Percentiles rank a stretch among this genome's conserved stretches.
These are phyloP conservation scores for Saraca asoca DNA, from an alignment of 331 rosid genomes.

Conservation along the genomic window DNA sequence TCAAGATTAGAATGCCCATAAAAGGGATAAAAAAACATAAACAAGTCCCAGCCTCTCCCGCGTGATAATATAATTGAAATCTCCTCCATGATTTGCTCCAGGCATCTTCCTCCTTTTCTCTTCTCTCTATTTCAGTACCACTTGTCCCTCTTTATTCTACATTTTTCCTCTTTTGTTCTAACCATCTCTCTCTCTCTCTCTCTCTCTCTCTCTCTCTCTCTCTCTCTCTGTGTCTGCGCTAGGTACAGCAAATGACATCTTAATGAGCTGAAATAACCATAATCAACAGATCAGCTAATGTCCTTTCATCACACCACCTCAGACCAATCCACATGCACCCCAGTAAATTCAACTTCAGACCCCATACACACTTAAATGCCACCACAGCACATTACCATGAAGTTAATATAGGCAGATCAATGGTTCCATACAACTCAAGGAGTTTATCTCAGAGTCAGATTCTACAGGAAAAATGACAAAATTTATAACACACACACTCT, in stretches of 20 bases:
- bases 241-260: too few species aligned
- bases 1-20: background rate
- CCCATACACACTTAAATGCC: background rate
- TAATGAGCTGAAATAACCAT: background rate
- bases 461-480: background rate
- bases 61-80: too few species aligned
- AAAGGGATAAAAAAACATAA: too few species aligned
- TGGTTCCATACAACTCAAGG: background rate
- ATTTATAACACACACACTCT: background rate
- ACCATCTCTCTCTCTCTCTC: too few species aligned
- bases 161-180: background rate
- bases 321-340: too few species aligned
- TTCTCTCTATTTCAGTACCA: background rate
- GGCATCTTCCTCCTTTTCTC: background rate
- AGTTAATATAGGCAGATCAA: background rate
- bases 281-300: background rate
- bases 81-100: background rate
- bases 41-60: background rate
- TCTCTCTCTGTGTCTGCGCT: too few species aligned
- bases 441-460: background rate
- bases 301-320: background rate
- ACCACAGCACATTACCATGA: background rate
- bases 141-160: background rate
- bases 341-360: background rate
- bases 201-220: too few species aligned